These are phyloP conservation scores for Fraxinus greggii DNA, from an alignment of 305 asterid genomes.

Conservation along the genomic window DNA sequence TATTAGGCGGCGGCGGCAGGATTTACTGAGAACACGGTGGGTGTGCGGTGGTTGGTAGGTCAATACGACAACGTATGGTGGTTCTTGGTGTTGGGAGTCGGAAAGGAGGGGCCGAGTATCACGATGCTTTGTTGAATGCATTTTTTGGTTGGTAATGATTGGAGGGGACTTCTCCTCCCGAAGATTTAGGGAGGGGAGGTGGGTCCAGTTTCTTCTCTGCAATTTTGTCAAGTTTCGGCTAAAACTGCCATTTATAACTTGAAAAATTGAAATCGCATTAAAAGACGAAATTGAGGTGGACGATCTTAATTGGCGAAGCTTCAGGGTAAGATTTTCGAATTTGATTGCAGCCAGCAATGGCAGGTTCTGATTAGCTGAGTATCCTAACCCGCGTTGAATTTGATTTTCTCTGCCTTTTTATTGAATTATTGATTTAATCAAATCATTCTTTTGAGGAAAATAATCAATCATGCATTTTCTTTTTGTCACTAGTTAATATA, in stretches of 20 bases:
- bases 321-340: background rate
- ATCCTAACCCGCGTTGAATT: background rate
- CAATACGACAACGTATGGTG: slow-evolving; percentile 59
- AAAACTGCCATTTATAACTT: background rate
- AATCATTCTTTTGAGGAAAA: background rate
- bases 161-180: background rate
- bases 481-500: background rate
- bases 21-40: slow-evolving; percentile 42
- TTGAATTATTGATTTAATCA: background rate
- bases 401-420: background rate
- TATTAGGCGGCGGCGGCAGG: slow-evolving; percentile 42
- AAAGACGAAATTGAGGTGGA: background rate
- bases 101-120: slow-evolving; percentile 48
- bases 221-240: slow-evolving; percentile 11
- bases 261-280: background rate
- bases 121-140: slow-evolving; percentile 41
- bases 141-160: slow-evolving; percentile 12
- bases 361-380: background rate
- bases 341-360: background rate
- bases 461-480: background rate
- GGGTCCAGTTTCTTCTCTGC: background rate
- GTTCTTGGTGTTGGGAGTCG: slow-evolving; percentile 26
- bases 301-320: background rate
- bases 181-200: background rate
- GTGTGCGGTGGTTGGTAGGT: slow-evolving; percentile 44